These are phyloP conservation scores for Skeletonema costatum DNA, from an alignment of 108 stramenopile genomes.

Conservation along the genomic window DNA sequence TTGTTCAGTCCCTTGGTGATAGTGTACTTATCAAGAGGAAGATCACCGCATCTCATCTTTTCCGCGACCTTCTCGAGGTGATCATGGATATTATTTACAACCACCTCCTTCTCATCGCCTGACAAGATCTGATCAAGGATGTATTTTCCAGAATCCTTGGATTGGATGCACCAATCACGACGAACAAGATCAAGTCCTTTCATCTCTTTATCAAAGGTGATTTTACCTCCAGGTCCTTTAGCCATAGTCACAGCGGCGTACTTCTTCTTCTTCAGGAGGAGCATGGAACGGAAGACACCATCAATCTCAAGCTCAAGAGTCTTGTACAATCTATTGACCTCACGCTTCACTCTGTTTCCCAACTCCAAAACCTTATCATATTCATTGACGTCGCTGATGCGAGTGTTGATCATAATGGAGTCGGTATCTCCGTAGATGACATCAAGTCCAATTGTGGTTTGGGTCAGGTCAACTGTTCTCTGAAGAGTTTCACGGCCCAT, in stretches of 20 bases:
- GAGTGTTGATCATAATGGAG: slow-evolving; percentile 99
- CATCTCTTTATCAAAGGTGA: slow-evolving; percentile 76
- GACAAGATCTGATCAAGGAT: slow-evolving; percentile 95
- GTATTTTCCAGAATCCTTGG: slow-evolving; percentile 92
- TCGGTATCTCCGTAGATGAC: slow-evolving; percentile 99
- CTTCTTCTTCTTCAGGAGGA: slow-evolving; percentile 99
- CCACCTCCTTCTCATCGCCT: slow-evolving; percentile 84
- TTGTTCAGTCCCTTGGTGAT: slow-evolving; percentile 99
- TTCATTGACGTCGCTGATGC: slow-evolving; percentile 73
- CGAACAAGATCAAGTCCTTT: slow-evolving; percentile 99
- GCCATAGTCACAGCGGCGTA: slow-evolving; percentile 94
- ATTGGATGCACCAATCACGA: slow-evolving; percentile 99
- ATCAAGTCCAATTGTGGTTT: slow-evolving; percentile 92
- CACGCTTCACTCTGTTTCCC: slow-evolving; percentile 93
- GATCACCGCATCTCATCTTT: slow-evolving; percentile 83
- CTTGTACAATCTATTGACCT: slow-evolving; percentile 98
- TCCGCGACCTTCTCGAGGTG: slow-evolving; percentile 90
- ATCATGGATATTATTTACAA: slow-evolving; percentile 87
- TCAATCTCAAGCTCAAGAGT: slow-evolving; percentile 98
- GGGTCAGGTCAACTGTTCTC: slow-evolving; percentile 94
- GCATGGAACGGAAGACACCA: slow-evolving; percentile 95
- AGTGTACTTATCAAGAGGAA: slow-evolving; percentile 91
- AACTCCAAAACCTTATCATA: slow-evolving; percentile 73
- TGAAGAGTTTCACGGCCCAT: slow-evolving; percentile 98
- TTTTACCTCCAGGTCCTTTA: slow-evolving; percentile 71